Conservation (phyloP, 176 grass and related monocot genomes). For the Olyra latifolia region DNA sequence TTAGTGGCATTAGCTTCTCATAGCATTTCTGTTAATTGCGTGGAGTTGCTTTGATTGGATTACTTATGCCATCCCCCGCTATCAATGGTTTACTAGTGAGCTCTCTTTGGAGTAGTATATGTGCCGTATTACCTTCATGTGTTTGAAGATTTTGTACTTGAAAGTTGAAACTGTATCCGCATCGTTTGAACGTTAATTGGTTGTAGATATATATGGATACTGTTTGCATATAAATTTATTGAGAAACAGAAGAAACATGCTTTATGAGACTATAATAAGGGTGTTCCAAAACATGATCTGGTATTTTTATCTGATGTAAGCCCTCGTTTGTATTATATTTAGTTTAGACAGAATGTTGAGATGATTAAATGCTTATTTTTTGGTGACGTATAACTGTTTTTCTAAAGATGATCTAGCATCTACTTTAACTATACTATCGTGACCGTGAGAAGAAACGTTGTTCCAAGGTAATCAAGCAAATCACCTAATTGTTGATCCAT, state of each 20-base stretch:
- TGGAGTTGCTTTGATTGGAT: neutral
- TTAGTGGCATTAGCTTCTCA: neutral
- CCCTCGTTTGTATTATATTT: neutral
- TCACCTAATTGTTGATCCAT: neutral
- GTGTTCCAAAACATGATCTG: neutral
- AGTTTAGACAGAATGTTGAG: neutral
- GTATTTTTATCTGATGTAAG: neutral
- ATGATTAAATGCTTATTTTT: neutral
- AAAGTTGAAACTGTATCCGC: neutral
- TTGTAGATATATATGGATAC: neutral
- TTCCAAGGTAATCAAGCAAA: neutral
- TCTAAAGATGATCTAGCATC: neutral
- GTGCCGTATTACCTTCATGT: neutral
- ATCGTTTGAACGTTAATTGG: neutral
- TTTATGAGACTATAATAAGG: neutral
- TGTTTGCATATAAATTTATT: neutral
- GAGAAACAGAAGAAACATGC: neutral
- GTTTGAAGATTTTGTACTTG: neutral
- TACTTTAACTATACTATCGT: neutral
- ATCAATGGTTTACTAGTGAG: neutral
- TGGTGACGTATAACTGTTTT: neutral
- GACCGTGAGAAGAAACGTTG: neutral
- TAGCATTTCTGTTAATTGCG: neutral
- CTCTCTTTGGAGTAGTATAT: neutral
- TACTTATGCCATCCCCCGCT: neutral